Evolutionary conservation across 441 rosid species (phyloP).

Genomic region (Erysimum cheiri): DNA sequence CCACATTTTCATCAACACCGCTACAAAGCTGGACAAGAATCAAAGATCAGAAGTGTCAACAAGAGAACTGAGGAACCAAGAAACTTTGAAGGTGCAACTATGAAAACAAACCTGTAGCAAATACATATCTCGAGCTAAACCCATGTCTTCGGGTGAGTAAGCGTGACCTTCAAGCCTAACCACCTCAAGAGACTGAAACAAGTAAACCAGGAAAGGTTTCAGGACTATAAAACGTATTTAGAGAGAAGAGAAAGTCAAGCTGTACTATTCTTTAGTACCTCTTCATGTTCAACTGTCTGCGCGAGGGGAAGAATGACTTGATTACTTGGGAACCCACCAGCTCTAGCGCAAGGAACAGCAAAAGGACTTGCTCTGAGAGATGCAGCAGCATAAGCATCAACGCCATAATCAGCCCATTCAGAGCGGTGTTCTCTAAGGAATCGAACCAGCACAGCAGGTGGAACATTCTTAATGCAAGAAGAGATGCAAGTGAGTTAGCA

Average conservation of each 20-base stretch:
- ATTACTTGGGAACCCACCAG: slow-evolving; percentile 86
- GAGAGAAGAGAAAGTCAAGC: background rate
- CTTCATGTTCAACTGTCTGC: slow-evolving; percentile 89
- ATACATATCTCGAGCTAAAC: slow-evolving; percentile 85
- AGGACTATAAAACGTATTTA: background rate
- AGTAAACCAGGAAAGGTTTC: slow-evolving; percentile 7
- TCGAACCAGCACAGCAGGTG: slow-evolving; percentile 84
- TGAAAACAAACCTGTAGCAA: slow-evolving; percentile 69
- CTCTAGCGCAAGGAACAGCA: slow-evolving; percentile 75
- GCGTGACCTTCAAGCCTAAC: slow-evolving; percentile 91
- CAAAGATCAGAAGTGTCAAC: background rate
- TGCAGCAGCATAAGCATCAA: slow-evolving; percentile 82
- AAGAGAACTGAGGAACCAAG: background rate
- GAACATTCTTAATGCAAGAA: slow-evolving; percentile 63
- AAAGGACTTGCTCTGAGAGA: slow-evolving; percentile 83
- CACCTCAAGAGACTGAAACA: slow-evolving; percentile 78
- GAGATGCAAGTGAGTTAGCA: slow-evolving; percentile 24
- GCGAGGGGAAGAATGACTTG: slow-evolving; percentile 91
- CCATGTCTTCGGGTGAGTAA: slow-evolving; percentile 86
- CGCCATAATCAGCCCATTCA: slow-evolving; percentile 96
- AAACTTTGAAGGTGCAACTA: background rate
- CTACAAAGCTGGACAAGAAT: slow-evolving; percentile 66
- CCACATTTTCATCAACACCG: slow-evolving; percentile 87
- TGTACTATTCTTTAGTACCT: slow-evolving; percentile 51
- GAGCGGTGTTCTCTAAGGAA: slow-evolving; percentile 95